Evolutionary conservation across 2,329 filamentous ascomycete genomes (phyloP).

Genomic region (Orbilia javanica): DNA sequence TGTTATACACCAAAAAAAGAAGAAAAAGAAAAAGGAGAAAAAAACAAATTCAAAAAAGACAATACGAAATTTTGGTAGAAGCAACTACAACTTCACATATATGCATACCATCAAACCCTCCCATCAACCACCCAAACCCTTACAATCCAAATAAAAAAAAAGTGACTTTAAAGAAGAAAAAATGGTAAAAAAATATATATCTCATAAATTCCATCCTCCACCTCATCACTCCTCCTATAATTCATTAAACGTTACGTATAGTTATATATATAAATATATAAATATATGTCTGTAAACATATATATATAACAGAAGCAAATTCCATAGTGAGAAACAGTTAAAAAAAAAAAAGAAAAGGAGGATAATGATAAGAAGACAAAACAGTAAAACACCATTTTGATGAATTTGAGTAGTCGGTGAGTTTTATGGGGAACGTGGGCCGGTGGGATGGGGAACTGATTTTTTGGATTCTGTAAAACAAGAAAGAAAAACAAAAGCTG

Average conservation of each 20-base stretch:
- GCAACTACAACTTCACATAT: too few species aligned
- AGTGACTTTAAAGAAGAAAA: too few species aligned
- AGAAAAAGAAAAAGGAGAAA: background rate
- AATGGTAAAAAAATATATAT: too few species aligned
- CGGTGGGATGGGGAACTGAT: background rate
- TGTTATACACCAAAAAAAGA: background rate
- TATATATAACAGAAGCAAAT: background rate
- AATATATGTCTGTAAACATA: too few species aligned
- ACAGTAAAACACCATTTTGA: background rate
- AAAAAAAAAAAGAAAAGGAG: background rate
- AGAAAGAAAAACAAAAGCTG: too few species aligned
- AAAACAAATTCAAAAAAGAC: background rate
- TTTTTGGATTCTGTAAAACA: constrained; percentile 39
- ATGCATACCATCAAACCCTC: too few species aligned
- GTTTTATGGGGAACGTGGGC: constrained; percentile 7
- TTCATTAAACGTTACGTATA: constrained; percentile 35
- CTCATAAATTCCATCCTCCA: too few species aligned
- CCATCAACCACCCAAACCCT: too few species aligned
- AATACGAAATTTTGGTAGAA: too few species aligned
- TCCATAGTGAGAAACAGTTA: background rate
- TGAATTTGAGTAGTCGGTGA: background rate
- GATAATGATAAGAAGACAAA: background rate
- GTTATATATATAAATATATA: background rate
- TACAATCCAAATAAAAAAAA: too few species aligned
- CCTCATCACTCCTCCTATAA: background rate